Base-by-base conservation (phyloP, 1,284 basidiomycete species). In the Prillingera fragicola region DNA sequence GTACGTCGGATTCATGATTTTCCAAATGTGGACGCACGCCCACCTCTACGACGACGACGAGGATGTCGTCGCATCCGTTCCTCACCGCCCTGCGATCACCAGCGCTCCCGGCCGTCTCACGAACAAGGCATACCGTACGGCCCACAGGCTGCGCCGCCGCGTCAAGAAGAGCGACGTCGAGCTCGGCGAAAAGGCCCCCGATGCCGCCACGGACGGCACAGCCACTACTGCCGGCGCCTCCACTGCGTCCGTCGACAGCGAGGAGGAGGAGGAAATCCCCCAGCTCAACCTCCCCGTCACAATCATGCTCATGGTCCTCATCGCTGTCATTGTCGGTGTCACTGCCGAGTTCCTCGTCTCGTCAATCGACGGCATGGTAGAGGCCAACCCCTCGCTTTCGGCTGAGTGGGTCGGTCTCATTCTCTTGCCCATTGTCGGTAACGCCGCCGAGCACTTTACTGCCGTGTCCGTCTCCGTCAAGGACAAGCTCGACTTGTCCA, bases 381-480 rank as follows among this genome's bases (percentile, higher is more conserved):
- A 49, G 4, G 57, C 66, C 0, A 54, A 63, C 3, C 77, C 80
- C 3, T 48, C 12, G 9, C 44, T 46, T 79, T 88, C 59, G 78
- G 75, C 65, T 10, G 84, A 87, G 66, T 92, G 88, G 68, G 79
- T 92, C 42, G 87, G 85, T 21, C 70, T 92, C 31, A 89, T 96
- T 53, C 71, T 95, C 5, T 41, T 48, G n/a, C 45, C 45, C 14
- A 48, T 52, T 14, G 64, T 68, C 33, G 67, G 66, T 24, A 66
- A 69, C 50, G 65, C 70, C 15, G 67, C 67, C 2, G 90, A 94
- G 65, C 88, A 90, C 62, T 83, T 83, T 38, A 92, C 89, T 6
- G 87, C 88, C 29, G 85, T 94, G 41, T 84, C 83, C 3, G 87
- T 90, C 6, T 87, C 88, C 0, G 82, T 88, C 52, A 88, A 91